Percentiles rank a stretch among this genome's conserved stretches.
Conservation (phyloP, 2,329 filamentous ascomycete species). For the Nigrospora osmanthi region DNA sequence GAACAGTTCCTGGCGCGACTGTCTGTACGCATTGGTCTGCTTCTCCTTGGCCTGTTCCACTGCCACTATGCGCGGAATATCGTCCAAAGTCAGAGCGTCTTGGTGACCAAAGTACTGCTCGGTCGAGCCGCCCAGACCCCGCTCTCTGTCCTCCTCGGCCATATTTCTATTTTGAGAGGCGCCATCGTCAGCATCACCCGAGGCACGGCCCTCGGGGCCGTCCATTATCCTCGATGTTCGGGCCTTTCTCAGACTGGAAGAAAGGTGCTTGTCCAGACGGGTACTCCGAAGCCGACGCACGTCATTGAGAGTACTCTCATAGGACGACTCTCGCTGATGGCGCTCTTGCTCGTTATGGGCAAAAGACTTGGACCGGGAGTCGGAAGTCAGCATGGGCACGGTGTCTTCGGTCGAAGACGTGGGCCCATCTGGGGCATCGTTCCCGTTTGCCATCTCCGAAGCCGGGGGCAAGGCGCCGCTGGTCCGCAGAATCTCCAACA, state of each 20-base stretch:
- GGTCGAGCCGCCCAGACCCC: conserved; percentile 59
- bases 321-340: conserved; percentile 63
- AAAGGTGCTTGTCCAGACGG: conserved; percentile 87
- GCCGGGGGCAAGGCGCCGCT: conserved; percentile 74
- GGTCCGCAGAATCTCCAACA: conserved; percentile 78
- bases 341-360: conserved; percentile 50
- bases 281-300: conserved; percentile 88
- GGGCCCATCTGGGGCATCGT: conserved; percentile 58
- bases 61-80: conserved; percentile 92
- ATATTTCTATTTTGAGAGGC: conserved; percentile 48
- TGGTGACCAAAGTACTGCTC: conserved; percentile 84
- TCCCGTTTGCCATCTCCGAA: conserved; percentile 62
- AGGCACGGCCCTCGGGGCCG: conserved; percentile 67
- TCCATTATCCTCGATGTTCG: conserved; percentile 90
- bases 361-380: conserved; percentile 68
- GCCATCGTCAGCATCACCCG: conserved; percentile 53
- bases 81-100: conserved; percentile 87
- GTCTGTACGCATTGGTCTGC: conserved; percentile 70
- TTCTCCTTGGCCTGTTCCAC: conserved; percentile 93
- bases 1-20: conserved; percentile 62
- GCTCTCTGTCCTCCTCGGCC: conserved; percentile 73
- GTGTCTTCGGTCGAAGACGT: conserved; percentile 40
- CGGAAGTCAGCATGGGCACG: conserved; percentile 49
- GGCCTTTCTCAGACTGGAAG: conserved; percentile 84
- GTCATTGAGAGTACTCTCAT: conserved; percentile 94